Evolutionary conservation across 257 asterid genomes (phyloP).

Genomic region (Hygrophila difformis): DNA sequence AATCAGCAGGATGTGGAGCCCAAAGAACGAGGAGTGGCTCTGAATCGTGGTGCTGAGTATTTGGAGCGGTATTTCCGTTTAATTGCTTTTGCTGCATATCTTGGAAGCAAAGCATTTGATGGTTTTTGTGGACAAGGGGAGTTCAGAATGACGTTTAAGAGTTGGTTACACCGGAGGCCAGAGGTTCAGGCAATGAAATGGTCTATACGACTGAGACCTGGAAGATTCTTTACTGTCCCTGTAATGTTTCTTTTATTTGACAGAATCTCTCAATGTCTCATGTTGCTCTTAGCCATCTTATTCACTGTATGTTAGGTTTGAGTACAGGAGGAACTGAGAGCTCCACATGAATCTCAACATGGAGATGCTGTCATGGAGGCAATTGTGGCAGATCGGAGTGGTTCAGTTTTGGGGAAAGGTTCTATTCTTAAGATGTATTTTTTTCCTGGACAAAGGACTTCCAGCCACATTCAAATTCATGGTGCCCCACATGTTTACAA

Average conservation of each 20-base stretch:
- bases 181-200: slow-evolving; percentile 99
- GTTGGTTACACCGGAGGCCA: slow-evolving; percentile 84
- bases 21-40: slow-evolving; percentile 92
- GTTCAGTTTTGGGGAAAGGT: slow-evolving; percentile 95
- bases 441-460: slow-evolving; percentile 96
- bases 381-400: slow-evolving; percentile 87
- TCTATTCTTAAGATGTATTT: slow-evolving; percentile 95
- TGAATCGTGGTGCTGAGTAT: slow-evolving; percentile 98
- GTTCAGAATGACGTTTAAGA: slow-evolving; percentile 70
- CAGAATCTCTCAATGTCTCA: slow-evolving; percentile 17
- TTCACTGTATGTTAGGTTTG: slow-evolving; percentile 27
- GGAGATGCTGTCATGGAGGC: slow-evolving; percentile 99
- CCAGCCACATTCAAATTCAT: slow-evolving; percentile 85
- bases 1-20: slow-evolving; percentile 94
- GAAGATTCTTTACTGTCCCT: slow-evolving; percentile 89
- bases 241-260: slow-evolving; percentile 44
- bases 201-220: slow-evolving; percentile 95
- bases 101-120: slow-evolving; percentile 96
- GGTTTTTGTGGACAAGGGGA: slow-evolving; percentile 86
- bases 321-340: slow-evolving; percentile 88
- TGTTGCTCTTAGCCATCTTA: slow-evolving; percentile 20
- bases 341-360: slow-evolving; percentile 94
- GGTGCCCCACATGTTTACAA: slow-evolving; percentile 95
- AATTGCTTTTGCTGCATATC: slow-evolving; percentile 97
- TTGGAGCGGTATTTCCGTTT: slow-evolving; percentile 94